These are phyloP conservation scores for Magnusiomyces suaveolens DNA, from an alignment of 1,139 yeast species.

Conservation along the genomic window DNA sequence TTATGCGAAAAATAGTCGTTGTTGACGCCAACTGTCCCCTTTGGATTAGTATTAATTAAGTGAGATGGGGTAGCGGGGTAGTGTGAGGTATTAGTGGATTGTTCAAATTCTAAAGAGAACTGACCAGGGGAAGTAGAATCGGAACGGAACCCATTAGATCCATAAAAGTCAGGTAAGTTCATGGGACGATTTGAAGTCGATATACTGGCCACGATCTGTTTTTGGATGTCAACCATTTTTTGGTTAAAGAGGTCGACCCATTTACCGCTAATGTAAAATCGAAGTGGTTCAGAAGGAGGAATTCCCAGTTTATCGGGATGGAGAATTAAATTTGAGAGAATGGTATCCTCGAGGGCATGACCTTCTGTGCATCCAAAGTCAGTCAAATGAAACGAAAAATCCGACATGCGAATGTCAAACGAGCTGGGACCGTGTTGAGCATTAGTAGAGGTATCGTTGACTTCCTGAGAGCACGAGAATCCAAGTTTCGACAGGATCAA, in stretches of 20 bases:
- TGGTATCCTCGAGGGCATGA: slow-evolving; percentile 42
- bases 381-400: slow-evolving; percentile 52
- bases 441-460: neutral
- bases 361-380: slow-evolving; percentile 64
- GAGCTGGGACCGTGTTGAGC: neutral
- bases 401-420: slow-evolving; percentile 16
- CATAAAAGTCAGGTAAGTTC: neutral
- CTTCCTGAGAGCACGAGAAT: neutral
- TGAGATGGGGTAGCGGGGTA: slow-evolving; percentile 27
- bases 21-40: neutral
- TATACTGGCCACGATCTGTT: neutral
- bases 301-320: slow-evolving; percentile 7
- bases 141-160: neutral
- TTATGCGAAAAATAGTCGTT: slow-evolving; percentile 12
- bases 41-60: slow-evolving; percentile 19
- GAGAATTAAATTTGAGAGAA: slow-evolving; percentile 35
- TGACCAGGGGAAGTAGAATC: slow-evolving; percentile 18
- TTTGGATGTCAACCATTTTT: neutral
- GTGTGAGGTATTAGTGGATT: slow-evolving; percentile 10
- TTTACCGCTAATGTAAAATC: slow-evolving; percentile 20
- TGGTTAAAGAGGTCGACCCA: neutral
- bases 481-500: slow-evolving; percentile 12
- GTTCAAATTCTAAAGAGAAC: slow-evolving; percentile 16
- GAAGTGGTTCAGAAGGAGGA: slow-evolving; percentile 22
- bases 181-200: neutral